phyloP scores from a whole-genome alignment of 371 early-diverging fungal species.

The Mucor racemosus region DNA sequence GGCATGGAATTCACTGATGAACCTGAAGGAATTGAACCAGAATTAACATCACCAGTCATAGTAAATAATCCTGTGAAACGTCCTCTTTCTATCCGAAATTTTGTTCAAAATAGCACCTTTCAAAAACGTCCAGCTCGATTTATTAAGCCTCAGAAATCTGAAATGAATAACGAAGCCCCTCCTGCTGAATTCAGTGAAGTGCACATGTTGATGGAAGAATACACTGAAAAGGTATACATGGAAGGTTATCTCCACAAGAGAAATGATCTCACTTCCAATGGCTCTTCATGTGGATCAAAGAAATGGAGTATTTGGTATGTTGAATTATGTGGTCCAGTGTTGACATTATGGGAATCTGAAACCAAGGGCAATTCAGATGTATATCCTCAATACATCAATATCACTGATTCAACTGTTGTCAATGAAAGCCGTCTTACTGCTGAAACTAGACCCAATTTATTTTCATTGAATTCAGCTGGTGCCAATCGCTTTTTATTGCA shows the following conservation, averaged over 20 bases:
- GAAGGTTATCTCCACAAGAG: constrained; percentile 70
- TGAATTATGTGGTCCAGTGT: constrained; percentile 67
- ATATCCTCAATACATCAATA: constrained; percentile 71
- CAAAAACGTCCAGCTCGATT: constrained; percentile 41
- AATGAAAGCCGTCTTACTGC: constrained; percentile 50
- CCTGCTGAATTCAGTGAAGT: constrained; percentile 26
- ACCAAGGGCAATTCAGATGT: constrained; percentile 23
- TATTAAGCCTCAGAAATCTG: constrained; percentile 39
- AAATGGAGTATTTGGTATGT: constrained; percentile 75
- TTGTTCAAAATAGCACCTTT: constrained; percentile 27
- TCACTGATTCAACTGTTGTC: constrained; percentile 64
- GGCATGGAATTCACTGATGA: constrained; percentile 16
- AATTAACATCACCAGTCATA: neutral
- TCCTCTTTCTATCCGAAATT: constrained; percentile 39
- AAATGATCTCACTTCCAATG: constrained; percentile 63
- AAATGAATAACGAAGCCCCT: neutral
- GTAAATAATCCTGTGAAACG: constrained; percentile 20
- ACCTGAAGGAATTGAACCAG: constrained; percentile 9
- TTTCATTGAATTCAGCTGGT: constrained; percentile 69
- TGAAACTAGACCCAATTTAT: constrained; percentile 44
- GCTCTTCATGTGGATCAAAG: constrained; percentile 49
- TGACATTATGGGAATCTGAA: constrained; percentile 64
- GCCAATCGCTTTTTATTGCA: constrained; percentile 69
- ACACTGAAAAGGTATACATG: constrained; percentile 68
- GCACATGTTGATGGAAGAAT: constrained; percentile 54